Evolutionary conservation across 208 protist genomes (phyloP), one percentile per base, ranked within the genome.

Genomic region (Wallacemonas sp.): DNA sequence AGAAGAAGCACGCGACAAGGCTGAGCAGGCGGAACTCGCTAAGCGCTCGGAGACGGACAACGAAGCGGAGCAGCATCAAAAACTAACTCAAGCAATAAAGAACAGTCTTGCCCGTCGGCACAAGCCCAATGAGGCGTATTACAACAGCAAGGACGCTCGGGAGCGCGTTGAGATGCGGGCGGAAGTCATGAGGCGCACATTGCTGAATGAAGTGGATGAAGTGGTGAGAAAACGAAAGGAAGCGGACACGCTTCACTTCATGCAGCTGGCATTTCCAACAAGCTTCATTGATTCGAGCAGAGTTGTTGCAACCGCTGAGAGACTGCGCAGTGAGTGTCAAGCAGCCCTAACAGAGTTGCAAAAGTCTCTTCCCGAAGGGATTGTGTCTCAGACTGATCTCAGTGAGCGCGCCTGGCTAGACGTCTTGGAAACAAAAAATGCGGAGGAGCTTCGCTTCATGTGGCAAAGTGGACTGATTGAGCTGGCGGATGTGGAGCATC

Each of bases 131-230:
- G 79, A 83, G 22, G 66, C 68, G 1, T 93, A 81, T 56, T 73
- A 70, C n/a, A 69, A 72, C 39, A 80, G 87, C 1, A 63, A 80
- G 27, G 87, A 93, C 49, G 82, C 88, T 8, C 6, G 73, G 9
- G 69, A 86, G 19, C 73, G 84, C 36, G 62, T 91, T 3, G 65
- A 53, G 1, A 73, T 70, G 28, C 68, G 71, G 11, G 49, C 82
- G 34, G 51, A 67, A 51, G 22, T 72, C 14, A 26, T 70, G 31
- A 54, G 75, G 42, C 59, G 69, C 34, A 72, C 66, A 38, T 56
- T 90, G 2, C 80, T 87, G 26, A 60, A 73, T 8, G 81, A 92
- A 30, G 71, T 76, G 0, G 79, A 92, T 49, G 89, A 95, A 30
- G 77, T 95, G 3, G 49, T 95, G 61, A 68, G 86, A 46, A 76